Conservation (phyloP, 208 protist species). For the Wallacemonas collosoma region DNA sequence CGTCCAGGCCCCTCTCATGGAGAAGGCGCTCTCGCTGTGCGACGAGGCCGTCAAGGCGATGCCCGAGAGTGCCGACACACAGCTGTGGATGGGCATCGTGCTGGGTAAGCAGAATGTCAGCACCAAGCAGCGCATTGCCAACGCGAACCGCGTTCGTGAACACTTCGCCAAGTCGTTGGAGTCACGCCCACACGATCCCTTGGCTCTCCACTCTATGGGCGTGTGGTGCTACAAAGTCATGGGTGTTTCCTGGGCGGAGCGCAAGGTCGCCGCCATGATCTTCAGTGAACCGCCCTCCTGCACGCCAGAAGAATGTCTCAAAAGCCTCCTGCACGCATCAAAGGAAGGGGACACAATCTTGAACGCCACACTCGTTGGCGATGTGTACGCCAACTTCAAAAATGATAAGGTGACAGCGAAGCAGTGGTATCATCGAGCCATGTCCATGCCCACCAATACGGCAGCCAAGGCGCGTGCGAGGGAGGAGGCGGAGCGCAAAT, state of each 20-base stretch:
- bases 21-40: slow-evolving; percentile 62
- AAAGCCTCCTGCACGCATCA: slow-evolving; percentile 68
- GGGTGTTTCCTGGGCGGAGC: slow-evolving; percentile 86
- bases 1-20: slow-evolving; percentile 45
- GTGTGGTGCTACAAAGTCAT: slow-evolving; percentile 90
- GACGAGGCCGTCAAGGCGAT: slow-evolving; percentile 69
- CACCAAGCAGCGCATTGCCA: slow-evolving; percentile 90
- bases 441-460: slow-evolving; percentile 56
- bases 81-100: slow-evolving; percentile 91
- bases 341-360: slow-evolving; percentile 60
- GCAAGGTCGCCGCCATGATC: slow-evolving; percentile 79
- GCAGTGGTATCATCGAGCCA: slow-evolving; percentile 81
- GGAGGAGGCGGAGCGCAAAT: slow-evolving; percentile 50
- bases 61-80: slow-evolving; percentile 50
- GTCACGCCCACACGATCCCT: slow-evolving; percentile 78
- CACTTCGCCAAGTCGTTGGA: slow-evolving; percentile 84
- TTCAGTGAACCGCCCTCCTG: slow-evolving; percentile 88
- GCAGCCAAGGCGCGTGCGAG: slow-evolving; percentile 59
- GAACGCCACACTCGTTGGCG: slow-evolving; percentile 71
- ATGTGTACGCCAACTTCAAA: slow-evolving; percentile 62
- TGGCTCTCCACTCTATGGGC: slow-evolving; percentile 88
- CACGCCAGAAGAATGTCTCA: slow-evolving; percentile 84
- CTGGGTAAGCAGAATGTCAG: slow-evolving; percentile 63
- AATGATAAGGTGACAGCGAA: slow-evolving; percentile 59
- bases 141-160: slow-evolving; percentile 83